Percentiles rank a stretch among this genome's conserved stretches.
phyloP scores from a whole-genome alignment of 108 stramenopile species.

The Fragilariopsis cylindrus region DNA sequence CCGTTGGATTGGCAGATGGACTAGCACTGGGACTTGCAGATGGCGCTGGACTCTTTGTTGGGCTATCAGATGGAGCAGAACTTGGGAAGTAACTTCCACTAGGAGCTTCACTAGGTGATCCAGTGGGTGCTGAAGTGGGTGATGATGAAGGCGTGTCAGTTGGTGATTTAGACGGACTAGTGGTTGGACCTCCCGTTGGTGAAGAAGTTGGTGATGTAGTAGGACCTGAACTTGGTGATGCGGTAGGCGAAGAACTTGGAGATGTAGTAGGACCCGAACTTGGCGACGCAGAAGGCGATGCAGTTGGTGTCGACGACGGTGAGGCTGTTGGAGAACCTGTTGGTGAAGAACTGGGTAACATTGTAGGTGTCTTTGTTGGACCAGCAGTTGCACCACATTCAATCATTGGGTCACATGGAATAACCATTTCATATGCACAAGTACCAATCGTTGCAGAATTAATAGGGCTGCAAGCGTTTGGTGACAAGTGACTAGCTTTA shows the following conservation, averaged over 20 bases:
- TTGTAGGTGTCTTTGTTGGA: neutral
- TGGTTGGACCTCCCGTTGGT: neutral
- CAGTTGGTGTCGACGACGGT: neutral
- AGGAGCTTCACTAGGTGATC: constrained; percentile 10
- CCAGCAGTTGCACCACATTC: neutral
- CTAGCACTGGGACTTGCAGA: neutral
- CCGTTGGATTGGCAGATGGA: constrained; percentile 1
- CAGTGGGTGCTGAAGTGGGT: constrained; percentile 3
- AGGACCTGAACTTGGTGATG: neutral
- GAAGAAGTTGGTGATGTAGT: neutral
- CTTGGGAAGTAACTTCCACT: constrained; percentile 19
- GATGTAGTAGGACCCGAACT: neutral
- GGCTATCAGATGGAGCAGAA: neutral
- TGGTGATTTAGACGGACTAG: constrained; percentile 9
- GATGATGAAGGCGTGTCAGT: constrained; percentile 10
- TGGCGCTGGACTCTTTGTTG: constrained; percentile 10
- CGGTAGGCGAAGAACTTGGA: neutral
- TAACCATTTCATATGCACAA: constrained; percentile 10
- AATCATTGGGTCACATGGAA: constrained; percentile 2
- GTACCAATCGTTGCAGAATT: neutral
- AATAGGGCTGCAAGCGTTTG: neutral
- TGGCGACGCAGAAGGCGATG: neutral
- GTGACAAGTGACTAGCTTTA: too few relatives aligned
- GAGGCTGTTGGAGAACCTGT: neutral
- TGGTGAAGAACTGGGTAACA: neutral